Evolutionary conservation across 2,329 filamentous ascomycete species (phyloP).

Genomic region (Talaromyces sp.): DNA sequence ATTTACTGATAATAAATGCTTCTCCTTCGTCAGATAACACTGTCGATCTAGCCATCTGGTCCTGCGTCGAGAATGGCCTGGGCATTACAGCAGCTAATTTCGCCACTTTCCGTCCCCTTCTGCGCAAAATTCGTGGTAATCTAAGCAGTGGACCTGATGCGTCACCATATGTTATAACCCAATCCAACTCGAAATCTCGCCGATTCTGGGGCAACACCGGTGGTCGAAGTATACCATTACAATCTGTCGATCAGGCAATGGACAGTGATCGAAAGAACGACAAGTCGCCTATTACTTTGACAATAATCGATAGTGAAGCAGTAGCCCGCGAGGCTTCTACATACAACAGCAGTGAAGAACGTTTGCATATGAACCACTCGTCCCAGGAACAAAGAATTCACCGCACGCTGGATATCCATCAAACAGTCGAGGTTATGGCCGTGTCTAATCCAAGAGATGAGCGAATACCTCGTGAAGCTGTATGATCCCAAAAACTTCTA

Average conservation of each 20-base stretch:
- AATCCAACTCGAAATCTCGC: not conserved
- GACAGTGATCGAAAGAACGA: not conserved
- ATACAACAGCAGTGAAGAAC: not conserved
- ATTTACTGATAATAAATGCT: not conserved
- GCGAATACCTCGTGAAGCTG: not conserved
- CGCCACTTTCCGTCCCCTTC: conserved; percentile 48
- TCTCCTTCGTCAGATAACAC: conserved; percentile 21
- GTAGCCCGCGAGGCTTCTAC: not conserved
- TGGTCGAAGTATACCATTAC: not conserved
- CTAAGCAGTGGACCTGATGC: conserved; percentile 24
- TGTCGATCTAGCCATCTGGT: conserved; percentile 41
- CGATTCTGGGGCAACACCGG: not conserved
- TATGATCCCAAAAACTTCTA: too few relatives aligned
- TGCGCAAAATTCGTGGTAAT: conserved; percentile 34
- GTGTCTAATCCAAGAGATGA: not conserved
- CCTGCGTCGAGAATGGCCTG: conserved; percentile 37
- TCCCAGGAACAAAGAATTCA: not conserved
- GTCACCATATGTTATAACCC: not conserved
- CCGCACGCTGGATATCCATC: not conserved
- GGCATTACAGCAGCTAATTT: conserved; percentile 47
- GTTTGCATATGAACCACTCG: not conserved
- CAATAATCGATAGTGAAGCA: not conserved
- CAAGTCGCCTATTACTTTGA: not conserved
- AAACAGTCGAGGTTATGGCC: not conserved
- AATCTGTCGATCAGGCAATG: not conserved